These are phyloP conservation scores for Neofusicoccum ribis DNA, from an alignment of 2,329 filamentous ascomycete species.

Conservation along the genomic window DNA sequence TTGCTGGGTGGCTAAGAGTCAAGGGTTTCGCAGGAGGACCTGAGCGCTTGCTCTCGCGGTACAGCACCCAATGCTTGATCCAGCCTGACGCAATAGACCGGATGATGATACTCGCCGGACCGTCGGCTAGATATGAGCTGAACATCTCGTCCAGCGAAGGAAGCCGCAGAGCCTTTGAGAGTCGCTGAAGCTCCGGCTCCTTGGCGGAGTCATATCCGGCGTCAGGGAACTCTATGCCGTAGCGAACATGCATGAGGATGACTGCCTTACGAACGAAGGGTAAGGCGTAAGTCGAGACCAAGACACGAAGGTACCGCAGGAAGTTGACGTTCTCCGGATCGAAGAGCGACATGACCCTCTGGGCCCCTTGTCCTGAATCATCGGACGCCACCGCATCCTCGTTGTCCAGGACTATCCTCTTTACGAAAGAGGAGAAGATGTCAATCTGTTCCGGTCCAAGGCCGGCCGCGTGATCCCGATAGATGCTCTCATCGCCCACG, in stretches of 20 bases:
- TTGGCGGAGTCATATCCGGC: slow-evolving; percentile 57
- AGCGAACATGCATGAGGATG: slow-evolving; percentile 82
- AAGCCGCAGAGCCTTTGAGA: slow-evolving; percentile 73
- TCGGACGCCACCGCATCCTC: neutral
- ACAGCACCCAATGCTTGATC: slow-evolving; percentile 64
- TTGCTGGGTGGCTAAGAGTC: slow-evolving; percentile 75
- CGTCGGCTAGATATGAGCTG: slow-evolving; percentile 51
- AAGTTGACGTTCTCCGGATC: slow-evolving; percentile 29
- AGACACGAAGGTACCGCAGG: slow-evolving; percentile 37
- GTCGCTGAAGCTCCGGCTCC: slow-evolving; percentile 76
- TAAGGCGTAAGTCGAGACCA: slow-evolving; percentile 79
- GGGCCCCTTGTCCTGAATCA: neutral
- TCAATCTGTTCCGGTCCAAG: slow-evolving; percentile 34
- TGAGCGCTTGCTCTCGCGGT: slow-evolving; percentile 26
- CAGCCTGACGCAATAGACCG: slow-evolving; percentile 64
- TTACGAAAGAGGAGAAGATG: slow-evolving; percentile 34
- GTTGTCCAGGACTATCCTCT: slow-evolving; percentile 31
- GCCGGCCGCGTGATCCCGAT: slow-evolving; percentile 26
- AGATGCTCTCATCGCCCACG: slow-evolving; percentile 5
- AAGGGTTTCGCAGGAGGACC: slow-evolving; percentile 39
- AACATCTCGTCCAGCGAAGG: slow-evolving; percentile 81
- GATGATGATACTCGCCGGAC: slow-evolving; percentile 41
- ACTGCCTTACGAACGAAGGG: slow-evolving; percentile 82
- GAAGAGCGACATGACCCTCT: slow-evolving; percentile 10
- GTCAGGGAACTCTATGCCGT: slow-evolving; percentile 82